These are phyloP conservation scores for Rhizopogon vulgaris DNA, from an alignment of 768 basidiomycete species.

Conservation along the genomic window DNA sequence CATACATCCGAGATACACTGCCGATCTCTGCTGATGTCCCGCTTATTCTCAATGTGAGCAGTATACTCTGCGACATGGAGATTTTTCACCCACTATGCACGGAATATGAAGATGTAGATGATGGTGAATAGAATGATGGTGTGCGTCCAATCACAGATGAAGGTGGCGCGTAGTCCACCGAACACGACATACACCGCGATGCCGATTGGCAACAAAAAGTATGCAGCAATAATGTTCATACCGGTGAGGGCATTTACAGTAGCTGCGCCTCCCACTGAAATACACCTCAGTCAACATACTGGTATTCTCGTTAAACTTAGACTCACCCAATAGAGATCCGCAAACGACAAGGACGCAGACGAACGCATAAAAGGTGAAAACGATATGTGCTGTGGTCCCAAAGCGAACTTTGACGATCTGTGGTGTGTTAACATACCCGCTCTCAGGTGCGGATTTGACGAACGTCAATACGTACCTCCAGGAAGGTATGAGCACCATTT, in stretches of 20 bases:
- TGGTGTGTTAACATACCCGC: not conserved
- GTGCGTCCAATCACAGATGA: conserved; percentile 16
- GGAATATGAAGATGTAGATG: conserved; percentile 19
- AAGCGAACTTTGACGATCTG: conserved; percentile 34
- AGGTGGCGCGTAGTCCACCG: conserved; percentile 19
- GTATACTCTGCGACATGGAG: not conserved
- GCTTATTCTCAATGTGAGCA: not conserved
- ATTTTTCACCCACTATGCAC: conserved; percentile 2
- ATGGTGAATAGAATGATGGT: conserved; percentile 28
- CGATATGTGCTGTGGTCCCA: conserved; percentile 27
- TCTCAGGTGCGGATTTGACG: not conserved
- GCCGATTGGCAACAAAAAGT: conserved; percentile 25
- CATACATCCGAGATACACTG: conserved; percentile 24
- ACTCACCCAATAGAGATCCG: conserved; percentile 28
- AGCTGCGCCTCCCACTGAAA: conserved; percentile 20
- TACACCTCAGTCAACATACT: not conserved
- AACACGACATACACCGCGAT: conserved; percentile 18
- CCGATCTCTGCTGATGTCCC: conserved; percentile 66
- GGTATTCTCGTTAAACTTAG: not conserved
- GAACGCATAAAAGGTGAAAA: conserved; percentile 30
- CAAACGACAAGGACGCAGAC: conserved; percentile 32
- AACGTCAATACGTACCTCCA: conserved; percentile 21
- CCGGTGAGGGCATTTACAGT: conserved; percentile 27
- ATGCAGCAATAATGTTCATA: conserved; percentile 26
- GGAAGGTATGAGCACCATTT: conserved; percentile 36